Evolutionary conservation across 176 grass and related monocot genomes (phyloP), one percentile per base, ranked within the genome.

Genomic region (Melocanna baccifera): DNA sequence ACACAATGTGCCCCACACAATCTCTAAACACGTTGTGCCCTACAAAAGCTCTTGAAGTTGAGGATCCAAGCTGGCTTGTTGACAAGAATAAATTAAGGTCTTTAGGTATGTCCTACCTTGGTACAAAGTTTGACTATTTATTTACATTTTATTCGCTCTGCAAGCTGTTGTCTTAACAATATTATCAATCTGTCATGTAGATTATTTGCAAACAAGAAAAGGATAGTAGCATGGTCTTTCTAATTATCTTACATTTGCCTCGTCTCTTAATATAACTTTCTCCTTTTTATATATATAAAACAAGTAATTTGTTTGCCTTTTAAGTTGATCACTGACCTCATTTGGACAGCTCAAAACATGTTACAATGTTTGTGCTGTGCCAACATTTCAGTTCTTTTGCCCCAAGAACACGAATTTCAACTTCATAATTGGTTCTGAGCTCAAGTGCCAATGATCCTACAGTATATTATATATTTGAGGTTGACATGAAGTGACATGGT

Each of bases 11-110:
- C 34, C 30, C 83, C 73, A 3, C 65, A 62, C 83, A 87, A 90
- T 73, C 85, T 75, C 68, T 62, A 69, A 67, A 81, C 70, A 83
- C 71, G 12, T 3, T 32, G 14, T 37, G 34, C 43, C 61, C 81
- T 77, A 36, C 53, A 77, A 86, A 83, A 91, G 41, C 87, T 84
- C 80, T 86, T 86, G 85, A 93, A 90, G 93, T 92, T 62, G 83
- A 90, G 75, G 87, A 90, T 67, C 67, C 83, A 81, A 90, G 82
- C 83, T 98, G 85, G 93, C 62, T 92, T 89, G 93, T 95, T 62
- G 86, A 89, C 80, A 93, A 90, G 58, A 90, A 93, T 59, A 84
- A 43, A 85, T 83, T 98, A 76, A 82, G 80, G 76, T 93, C 87
- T 62, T 88, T 98, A 93, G 96, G 91, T 95, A 93, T 42, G 61